phyloP scores from a whole-genome alignment of 1,139 yeast species.

The Pichia sp. region DNA sequence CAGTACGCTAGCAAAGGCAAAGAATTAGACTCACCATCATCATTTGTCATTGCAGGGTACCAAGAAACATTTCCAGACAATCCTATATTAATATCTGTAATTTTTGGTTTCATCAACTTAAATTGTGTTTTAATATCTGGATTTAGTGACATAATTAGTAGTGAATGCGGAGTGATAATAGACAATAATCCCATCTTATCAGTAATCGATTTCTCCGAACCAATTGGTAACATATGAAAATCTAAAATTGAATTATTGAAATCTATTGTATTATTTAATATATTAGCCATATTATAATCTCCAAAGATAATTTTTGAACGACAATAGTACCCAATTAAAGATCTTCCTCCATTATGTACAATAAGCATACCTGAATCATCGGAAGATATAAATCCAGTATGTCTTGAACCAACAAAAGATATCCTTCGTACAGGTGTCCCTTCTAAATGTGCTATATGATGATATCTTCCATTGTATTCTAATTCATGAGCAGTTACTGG shows the following conservation, averaged over 20 bases:
- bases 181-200: constrained; percentile 51
- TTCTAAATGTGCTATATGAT: constrained; percentile 48
- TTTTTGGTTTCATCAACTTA: constrained; percentile 44
- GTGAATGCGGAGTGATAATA: constrained; percentile 45
- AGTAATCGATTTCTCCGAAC: constrained; percentile 20
- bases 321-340: constrained; percentile 45
- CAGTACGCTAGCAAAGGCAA: constrained; percentile 58
- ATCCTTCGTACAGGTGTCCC: constrained; percentile 44
- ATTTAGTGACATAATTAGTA: constrained; percentile 50
- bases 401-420: constrained; percentile 50
- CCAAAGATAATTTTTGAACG: constrained; percentile 53
- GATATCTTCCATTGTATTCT: constrained; percentile 24
- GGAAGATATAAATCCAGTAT: constrained; percentile 51
- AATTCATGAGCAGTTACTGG: constrained; percentile 28
- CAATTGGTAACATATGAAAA: constrained; percentile 23
- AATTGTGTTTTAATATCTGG: constrained; percentile 52
- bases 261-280: constrained; percentile 4
- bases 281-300: constrained; percentile 29
- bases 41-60: constrained; percentile 43
- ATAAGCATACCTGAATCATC: constrained; percentile 57
- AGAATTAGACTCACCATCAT: constrained; percentile 22
- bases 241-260: constrained; percentile 20
- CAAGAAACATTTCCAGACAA: constrained; percentile 51
- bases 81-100: constrained; percentile 31
- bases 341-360: constrained; percentile 53